phyloP scores from a whole-genome alignment of 1,284 basidiomycete species.

The Porogramme epimiltina region DNA sequence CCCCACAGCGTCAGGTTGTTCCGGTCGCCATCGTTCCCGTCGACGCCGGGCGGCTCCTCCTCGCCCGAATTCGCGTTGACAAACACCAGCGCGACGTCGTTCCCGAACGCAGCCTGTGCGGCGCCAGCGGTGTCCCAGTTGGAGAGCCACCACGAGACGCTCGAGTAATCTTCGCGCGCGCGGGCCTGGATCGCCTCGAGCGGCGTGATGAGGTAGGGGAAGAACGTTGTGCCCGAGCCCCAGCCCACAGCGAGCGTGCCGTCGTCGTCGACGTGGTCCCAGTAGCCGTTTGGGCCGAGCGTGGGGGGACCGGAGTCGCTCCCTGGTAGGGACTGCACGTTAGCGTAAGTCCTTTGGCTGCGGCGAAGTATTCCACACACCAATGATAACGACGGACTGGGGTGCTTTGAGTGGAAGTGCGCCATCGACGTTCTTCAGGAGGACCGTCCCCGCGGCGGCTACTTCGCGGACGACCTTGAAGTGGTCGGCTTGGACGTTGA shows the following conservation, averaged over 20 bases:
- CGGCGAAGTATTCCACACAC: constrained; percentile 13
- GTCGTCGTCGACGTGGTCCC: constrained; percentile 63
- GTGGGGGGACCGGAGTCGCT: constrained; percentile 68
- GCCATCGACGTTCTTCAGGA: constrained; percentile 77
- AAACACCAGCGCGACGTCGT: constrained; percentile 74
- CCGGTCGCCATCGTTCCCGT: constrained; percentile 76
- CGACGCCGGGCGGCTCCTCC: constrained; percentile 58
- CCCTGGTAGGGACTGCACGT: background rate
- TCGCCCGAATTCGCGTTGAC: constrained; percentile 78
- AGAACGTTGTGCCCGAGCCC: constrained; percentile 54
- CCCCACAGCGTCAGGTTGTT: constrained; percentile 70
- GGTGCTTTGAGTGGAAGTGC: constrained; percentile 68
- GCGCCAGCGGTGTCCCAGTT: constrained; percentile 65
- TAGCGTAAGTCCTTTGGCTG: background rate
- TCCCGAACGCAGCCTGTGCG: constrained; percentile 46
- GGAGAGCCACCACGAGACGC: constrained; percentile 59
- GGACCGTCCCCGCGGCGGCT: constrained; percentile 74
- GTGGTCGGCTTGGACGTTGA: constrained; percentile 82
- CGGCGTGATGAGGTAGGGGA: constrained; percentile 66
- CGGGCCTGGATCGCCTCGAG: constrained; percentile 72
- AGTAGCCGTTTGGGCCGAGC: constrained; percentile 74
- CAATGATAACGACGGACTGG: constrained; percentile 60
- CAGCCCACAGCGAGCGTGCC: constrained; percentile 85
- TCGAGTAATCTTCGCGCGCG: constrained; percentile 55
- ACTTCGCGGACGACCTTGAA: constrained; percentile 71